These are phyloP conservation scores for Rhizophagus clarus DNA, from an alignment of 192 early-diverging fungal species.

Conservation along the genomic window DNA sequence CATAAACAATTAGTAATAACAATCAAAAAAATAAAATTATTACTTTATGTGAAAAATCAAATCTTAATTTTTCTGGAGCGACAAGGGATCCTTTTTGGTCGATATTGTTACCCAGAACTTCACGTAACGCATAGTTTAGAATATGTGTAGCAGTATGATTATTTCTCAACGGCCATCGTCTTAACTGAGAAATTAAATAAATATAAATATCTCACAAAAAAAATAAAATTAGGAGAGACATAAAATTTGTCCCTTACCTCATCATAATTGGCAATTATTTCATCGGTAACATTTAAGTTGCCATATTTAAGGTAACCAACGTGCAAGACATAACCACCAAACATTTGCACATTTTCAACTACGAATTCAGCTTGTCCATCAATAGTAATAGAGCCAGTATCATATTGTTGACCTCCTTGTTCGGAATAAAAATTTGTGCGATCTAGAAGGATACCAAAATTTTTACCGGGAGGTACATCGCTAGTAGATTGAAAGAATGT, in stretches of 20 bases:
- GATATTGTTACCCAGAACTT: slow-evolving; percentile 73
- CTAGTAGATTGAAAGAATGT: slow-evolving; percentile 51
- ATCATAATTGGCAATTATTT: slow-evolving; percentile 82
- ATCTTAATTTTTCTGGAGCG: slow-evolving; percentile 93
- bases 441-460: slow-evolving; percentile 90
- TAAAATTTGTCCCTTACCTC: slow-evolving; percentile 50
- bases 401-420: slow-evolving; percentile 94
- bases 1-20: not conserved
- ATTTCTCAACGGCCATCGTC: slow-evolving; percentile 88
- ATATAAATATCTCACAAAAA: not conserved
- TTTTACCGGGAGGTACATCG: slow-evolving; percentile 52
- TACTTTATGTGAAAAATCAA: slow-evolving; percentile 89
- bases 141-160: slow-evolving; percentile 98
- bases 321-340: slow-evolving; percentile 95
- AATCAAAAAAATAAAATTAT: not conserved
- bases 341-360: slow-evolving; percentile 92
- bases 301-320: slow-evolving; percentile 94
- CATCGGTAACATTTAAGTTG: slow-evolving; percentile 64
- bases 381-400: slow-evolving; percentile 84
- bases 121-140: slow-evolving; percentile 91
- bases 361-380: slow-evolving; percentile 86
- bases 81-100: slow-evolving; percentile 98
- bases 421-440: slow-evolving; percentile 98
- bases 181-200: slow-evolving; percentile 47
- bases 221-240: not conserved